These are phyloP conservation scores for Malania oleifera DNA, from an alignment of 164 flowering plant genomes.

Conservation along the genomic window DNA sequence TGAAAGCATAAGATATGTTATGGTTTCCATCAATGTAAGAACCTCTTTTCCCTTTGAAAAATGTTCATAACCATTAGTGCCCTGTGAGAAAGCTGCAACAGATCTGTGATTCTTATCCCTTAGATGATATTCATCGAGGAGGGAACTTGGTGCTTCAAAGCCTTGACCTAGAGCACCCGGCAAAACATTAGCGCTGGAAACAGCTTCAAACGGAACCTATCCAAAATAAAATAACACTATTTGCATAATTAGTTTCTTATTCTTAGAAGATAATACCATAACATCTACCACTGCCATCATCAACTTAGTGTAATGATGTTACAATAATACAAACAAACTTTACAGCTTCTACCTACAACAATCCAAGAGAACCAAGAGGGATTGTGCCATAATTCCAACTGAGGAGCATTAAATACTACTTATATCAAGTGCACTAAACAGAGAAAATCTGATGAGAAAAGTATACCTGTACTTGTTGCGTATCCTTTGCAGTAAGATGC, in stretches of 20 bases:
- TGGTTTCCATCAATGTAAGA: not conserved
- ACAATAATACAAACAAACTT: no score
- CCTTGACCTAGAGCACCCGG: constrained; percentile 36
- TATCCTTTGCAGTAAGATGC: constrained; percentile 19
- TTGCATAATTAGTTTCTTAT: not conserved
- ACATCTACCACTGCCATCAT: not conserved
- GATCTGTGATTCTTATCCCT: constrained; percentile 29
- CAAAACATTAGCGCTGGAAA: constrained; percentile 18
- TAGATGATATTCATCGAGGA: constrained; percentile 57
- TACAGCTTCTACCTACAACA: no score
- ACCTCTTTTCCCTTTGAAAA: constrained; percentile 42
- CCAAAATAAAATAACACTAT: not conserved
- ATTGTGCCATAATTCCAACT: not conserved
- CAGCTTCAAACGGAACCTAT: constrained; percentile 5
- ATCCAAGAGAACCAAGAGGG: not conserved
- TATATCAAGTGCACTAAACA: not conserved
- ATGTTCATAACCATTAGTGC: constrained; percentile 10
- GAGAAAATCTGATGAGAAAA: not conserved
- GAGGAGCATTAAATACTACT: not conserved
- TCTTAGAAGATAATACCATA: not conserved
- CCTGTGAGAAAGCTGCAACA: constrained; percentile 19
- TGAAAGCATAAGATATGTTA: not conserved
- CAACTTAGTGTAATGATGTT: not conserved
- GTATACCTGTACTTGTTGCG: constrained; percentile 28
- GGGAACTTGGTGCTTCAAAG: constrained; percentile 36